Evolutionary conservation across 108 stramenopile species (phyloP), one percentile per base, ranked within the genome.

Genomic region (Cyclostephanos invisitatus): DNA sequence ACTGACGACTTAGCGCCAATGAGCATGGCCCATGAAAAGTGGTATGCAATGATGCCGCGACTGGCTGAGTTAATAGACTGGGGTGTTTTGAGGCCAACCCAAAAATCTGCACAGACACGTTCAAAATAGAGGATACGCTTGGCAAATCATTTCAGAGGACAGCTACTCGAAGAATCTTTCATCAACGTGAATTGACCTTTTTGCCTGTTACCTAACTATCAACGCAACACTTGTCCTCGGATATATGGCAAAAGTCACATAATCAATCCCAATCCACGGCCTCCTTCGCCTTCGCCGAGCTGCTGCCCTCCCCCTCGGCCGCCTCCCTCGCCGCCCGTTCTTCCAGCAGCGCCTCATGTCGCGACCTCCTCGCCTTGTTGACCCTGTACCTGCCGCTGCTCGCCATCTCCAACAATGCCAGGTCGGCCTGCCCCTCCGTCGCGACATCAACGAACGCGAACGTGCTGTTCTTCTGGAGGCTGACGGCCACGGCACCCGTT

Each of bases 391-490:
- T 65, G 11, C 51, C 51, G 24, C 51, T 53, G 24, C 58, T 60
- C 11, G 80, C 66, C 88, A 91, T 90, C 69, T 90, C 85, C 54
- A 63, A 21, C 66, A 94, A 62, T 18, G 93, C 93, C 76, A 83
- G 35, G 71, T 90, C 86, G 2, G 89, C 86, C 81, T 72, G 64
- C 28, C 77, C 85, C 37, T 94, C 89, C 25, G 83, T 82, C 32
- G 87, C 86, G 64, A 88, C 74, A 68, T 94, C 93, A 18, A 94
- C 89, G 82, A 91, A 94, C 12, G 90, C 90, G 78, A 85, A 91
- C 0, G 84, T 89, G 17, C 79, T 70, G 38, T 91, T 77, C 27
- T 77, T 91, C 15, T 86, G 90, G 24, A 88, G 66, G 36, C 85
- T 81, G 35, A 83, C 85, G n/a, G 73, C 54, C 25, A 94, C 89